A percentile compares a stretch with the other conserved stretches of the same genome.
These are phyloP conservation scores for Fraxinus americana DNA, from an alignment of 257 asterid genomes.

Conservation along the genomic window DNA sequence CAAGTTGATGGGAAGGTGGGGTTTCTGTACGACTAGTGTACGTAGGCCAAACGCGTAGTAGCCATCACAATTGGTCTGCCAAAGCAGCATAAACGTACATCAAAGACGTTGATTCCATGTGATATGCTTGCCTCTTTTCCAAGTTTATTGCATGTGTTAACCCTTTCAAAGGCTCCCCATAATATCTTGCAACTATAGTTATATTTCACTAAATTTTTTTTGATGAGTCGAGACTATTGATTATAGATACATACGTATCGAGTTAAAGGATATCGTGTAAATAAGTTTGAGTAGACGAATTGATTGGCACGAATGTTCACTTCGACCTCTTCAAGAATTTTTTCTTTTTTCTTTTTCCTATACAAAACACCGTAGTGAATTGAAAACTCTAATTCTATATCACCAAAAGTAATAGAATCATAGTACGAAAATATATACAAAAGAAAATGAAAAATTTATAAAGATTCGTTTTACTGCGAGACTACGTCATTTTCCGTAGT, in stretches of 20 bases:
- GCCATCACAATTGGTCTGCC: conserved; percentile 26
- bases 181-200: neutral
- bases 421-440: too few relatives aligned
- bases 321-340: neutral
- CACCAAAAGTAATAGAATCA: too few relatives aligned
- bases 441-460: too few relatives aligned
- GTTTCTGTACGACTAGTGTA: conserved; percentile 29
- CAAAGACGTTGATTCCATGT: conserved; percentile 26
- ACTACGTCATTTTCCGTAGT: too few relatives aligned
- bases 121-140: conserved; percentile 18
- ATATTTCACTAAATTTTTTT: neutral
- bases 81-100: neutral
- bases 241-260: neutral
- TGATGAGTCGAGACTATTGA: neutral
- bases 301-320: neutral
- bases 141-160: neutral
- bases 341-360: neutral
- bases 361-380: too few relatives aligned
- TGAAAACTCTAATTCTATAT: too few relatives aligned
- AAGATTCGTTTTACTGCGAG: too few relatives aligned
- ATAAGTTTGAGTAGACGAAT: neutral
- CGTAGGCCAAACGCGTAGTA: conserved; percentile 20
- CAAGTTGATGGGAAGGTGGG: neutral
- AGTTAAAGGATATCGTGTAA: neutral
- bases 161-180: neutral